phyloP scores from a whole-genome alignment of 495 filamentous ascomycete genomes.

The Tricharina praecox region DNA sequence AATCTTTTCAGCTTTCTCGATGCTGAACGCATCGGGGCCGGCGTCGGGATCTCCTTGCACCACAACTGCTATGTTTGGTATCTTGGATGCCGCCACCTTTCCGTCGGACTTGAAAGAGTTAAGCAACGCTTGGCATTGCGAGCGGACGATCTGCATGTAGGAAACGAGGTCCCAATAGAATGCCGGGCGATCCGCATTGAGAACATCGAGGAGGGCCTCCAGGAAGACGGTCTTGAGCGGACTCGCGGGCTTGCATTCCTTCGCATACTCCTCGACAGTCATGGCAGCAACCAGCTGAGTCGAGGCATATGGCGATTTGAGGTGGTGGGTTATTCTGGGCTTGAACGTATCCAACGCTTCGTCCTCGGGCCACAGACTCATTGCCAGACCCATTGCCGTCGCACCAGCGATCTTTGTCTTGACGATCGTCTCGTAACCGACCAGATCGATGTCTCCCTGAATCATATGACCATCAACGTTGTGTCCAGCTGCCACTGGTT shows the following conservation, averaged over 20 bases:
- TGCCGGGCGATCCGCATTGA: conserved; percentile 62
- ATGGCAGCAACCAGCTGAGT: conserved; percentile 71
- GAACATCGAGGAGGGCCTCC: conserved; percentile 44
- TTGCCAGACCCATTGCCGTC: conserved; percentile 60
- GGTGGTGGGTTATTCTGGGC: conserved; percentile 39
- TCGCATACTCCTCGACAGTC: conserved; percentile 78
- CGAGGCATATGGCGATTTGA: conserved; percentile 57
- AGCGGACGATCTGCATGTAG: conserved; percentile 71
- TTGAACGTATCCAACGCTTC: conserved; percentile 36
- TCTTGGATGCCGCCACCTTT: conserved; percentile 50
- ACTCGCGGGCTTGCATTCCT: conserved; percentile 29
- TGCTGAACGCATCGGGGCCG: conserved; percentile 76
- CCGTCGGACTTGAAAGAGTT: conserved; percentile 78
- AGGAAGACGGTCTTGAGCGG: conserved; percentile 35
- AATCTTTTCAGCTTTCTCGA: conserved; percentile 71
- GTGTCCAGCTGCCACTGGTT: conserved; percentile 51
- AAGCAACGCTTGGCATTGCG: conserved; percentile 75
- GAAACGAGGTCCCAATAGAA: conserved; percentile 78
- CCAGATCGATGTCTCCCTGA: conserved; percentile 84
- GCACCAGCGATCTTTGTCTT: conserved; percentile 77
- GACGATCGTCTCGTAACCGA: conserved; percentile 72
- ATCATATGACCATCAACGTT: conserved; percentile 98
- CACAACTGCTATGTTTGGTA: conserved; percentile 69
- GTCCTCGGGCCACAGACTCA: conserved; percentile 41
- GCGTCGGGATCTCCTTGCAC: conserved; percentile 84